Evolutionary conservation across 2,329 filamentous ascomycete genomes (phyloP), one percentile per base, ranked within the genome.

Genomic region (Dichotomopilus funicola): DNA sequence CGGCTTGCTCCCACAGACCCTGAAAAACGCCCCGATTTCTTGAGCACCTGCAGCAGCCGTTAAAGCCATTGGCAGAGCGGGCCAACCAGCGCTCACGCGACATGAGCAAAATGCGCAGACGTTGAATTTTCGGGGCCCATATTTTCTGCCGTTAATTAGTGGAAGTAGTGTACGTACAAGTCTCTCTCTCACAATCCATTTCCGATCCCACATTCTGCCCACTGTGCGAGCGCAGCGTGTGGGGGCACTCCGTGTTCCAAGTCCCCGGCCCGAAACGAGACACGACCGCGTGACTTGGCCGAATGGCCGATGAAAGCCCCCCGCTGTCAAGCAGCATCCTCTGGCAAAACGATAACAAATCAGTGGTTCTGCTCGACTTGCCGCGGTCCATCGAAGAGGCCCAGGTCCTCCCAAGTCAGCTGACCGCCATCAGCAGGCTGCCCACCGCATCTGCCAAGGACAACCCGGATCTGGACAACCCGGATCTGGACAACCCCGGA

Each of bases 301-400:
- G 19, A 3, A 27, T 27, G 19, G 19, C 19, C 19, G 19, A 27
- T 27, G 19, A 27, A 27, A 27, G 19, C 19, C 19, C 19, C 19
- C 3, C 19, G 19, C 19, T 49, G 35, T 66, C 68, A 36, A 67
- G 68, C 34, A 71, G 68, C 27, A 75, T 86, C 27, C 67, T 87
- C 42, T 86, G 79, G 68, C 74, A 79, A 60, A 82, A 76, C 60
- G 63, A 68, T 1, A 71, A 74, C 47, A 65, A 70, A 49, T 74
- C 78, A 46, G 69, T 85, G 52, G 73, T 81, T 27, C 67, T 90
- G 33, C 68, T 91, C 51, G 88, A 91, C 64, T 80, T 90, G 46
- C 87, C 88, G 31, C 73, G 75, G 13, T 88, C 88, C 1, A 79
- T 91, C 41, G 83, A 87, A 61, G 75, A 81, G 57, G 82, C 81